phyloP scores from a whole-genome alignment of 306 rosid species.

The Casuarina cunninghamiana region DNA sequence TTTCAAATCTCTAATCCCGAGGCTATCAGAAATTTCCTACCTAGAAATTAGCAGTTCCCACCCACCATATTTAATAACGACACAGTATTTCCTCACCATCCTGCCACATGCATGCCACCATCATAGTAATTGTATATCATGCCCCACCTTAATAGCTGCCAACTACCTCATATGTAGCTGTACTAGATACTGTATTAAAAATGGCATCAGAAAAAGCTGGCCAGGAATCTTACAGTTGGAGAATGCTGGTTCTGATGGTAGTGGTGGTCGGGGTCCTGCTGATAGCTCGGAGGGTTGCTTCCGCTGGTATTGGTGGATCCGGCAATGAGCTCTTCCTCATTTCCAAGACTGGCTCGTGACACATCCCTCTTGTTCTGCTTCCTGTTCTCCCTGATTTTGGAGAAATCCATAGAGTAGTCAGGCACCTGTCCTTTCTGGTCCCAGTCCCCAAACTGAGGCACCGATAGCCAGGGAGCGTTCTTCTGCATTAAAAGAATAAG shows the following conservation, averaged over 20 bases:
- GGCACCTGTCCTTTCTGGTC: slow-evolving; percentile 89
- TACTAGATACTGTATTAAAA: neutral
- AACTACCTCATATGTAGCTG: slow-evolving; percentile 15
- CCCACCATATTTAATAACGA: slow-evolving; percentile 12
- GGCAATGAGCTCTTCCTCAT: slow-evolving; percentile 80
- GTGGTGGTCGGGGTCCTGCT: slow-evolving; percentile 39
- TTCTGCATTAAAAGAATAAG: slow-evolving; percentile 42
- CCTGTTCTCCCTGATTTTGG: slow-evolving; percentile 90
- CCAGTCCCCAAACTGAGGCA: slow-evolving; percentile 99
- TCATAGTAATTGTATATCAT: neutral
- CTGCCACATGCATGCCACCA: slow-evolving; percentile 30
- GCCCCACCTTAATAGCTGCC: slow-evolving; percentile 7
- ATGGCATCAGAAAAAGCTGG: slow-evolving; percentile 16
- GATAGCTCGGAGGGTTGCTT: slow-evolving; percentile 44
- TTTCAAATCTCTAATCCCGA: neutral
- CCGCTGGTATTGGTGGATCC: slow-evolving; percentile 32
- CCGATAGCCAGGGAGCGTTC: slow-evolving; percentile 78
- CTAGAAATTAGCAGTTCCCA: slow-evolving; percentile 9
- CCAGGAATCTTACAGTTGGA: slow-evolving; percentile 70
- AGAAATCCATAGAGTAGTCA: slow-evolving; percentile 91
- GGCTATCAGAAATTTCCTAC: neutral
- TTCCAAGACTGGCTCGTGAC: slow-evolving; percentile 92
- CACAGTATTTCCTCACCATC: slow-evolving; percentile 13
- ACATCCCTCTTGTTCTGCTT: slow-evolving; percentile 88
- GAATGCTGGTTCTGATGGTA: slow-evolving; percentile 61